Conservation (phyloP, 1,139 yeast species). For the Geotrichum siamense region DNA sequence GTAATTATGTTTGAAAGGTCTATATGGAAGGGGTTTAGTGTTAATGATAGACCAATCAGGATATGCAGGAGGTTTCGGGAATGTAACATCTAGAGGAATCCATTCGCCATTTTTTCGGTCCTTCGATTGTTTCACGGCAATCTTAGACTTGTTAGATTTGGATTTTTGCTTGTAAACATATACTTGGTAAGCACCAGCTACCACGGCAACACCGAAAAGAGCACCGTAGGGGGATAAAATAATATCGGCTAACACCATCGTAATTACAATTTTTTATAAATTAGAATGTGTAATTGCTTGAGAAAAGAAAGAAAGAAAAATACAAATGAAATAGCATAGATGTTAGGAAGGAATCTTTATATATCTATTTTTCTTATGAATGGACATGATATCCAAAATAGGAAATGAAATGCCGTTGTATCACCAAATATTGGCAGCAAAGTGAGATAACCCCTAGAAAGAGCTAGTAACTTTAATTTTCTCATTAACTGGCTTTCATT, state of each 20-base stretch:
- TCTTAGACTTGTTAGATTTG: background rate
- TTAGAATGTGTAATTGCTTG: background rate
- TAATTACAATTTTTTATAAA: no score
- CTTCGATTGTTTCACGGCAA: slow-evolving; percentile 5
- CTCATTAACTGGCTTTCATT: no score
- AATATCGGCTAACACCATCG: slow-evolving; percentile 13
- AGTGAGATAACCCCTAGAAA: no score
- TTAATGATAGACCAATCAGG: slow-evolving; percentile 45
- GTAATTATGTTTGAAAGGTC: slow-evolving; percentile 57
- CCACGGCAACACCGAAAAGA: slow-evolving; percentile 3
- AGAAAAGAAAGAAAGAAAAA: background rate
- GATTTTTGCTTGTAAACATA: slow-evolving; percentile 1
- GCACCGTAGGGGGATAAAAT: slow-evolving; percentile 1
- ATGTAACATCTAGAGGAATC: slow-evolving; percentile 46
- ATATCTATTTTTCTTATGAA: background rate
- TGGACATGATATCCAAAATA: background rate
- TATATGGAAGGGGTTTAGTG: slow-evolving; percentile 52
- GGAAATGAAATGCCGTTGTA: background rate
- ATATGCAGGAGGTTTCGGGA: slow-evolving; percentile 46
- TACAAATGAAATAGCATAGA: no score
- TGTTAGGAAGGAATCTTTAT: background rate
- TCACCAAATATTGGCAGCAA: no score
- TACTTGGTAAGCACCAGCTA: slow-evolving; percentile 1
- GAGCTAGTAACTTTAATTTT: no score
- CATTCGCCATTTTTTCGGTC: slow-evolving; percentile 41